Percentiles rank a stretch among this genome's conserved stretches.
Conservation (phyloP, 441 rosid species). For the Macaranga tanarius region DNA sequence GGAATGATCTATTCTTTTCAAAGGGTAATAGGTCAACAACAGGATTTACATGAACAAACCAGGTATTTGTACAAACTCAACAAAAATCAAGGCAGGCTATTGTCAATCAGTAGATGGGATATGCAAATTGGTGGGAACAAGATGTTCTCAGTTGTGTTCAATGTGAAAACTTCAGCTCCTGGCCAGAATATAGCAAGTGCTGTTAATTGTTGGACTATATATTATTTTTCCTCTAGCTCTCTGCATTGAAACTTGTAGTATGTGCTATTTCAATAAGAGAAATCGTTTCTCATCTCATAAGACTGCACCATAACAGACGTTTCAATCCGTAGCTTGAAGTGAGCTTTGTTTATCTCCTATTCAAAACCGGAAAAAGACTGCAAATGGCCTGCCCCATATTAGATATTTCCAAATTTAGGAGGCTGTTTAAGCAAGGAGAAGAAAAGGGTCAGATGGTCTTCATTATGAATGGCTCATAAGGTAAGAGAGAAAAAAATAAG, state of each 20-base stretch:
- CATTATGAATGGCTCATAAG: not conserved
- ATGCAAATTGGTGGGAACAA: slow-evolving; percentile 15
- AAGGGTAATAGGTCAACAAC: slow-evolving; percentile 7
- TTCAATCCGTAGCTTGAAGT: slow-evolving; percentile 12
- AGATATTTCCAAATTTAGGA: slow-evolving; percentile 50
- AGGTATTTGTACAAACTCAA: slow-evolving; percentile 24
- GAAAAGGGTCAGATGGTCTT: slow-evolving; percentile 19
- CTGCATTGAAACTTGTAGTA: slow-evolving; percentile 15
- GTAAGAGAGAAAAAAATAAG: not conserved
- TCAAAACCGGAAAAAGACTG: slow-evolving; percentile 12
- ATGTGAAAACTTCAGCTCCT: slow-evolving; percentile 20
- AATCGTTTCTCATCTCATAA: slow-evolving; percentile 10
- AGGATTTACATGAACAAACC: slow-evolving; percentile 16
- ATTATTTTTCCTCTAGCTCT: slow-evolving; percentile 6
- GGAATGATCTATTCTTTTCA: not conserved
- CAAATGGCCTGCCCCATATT: slow-evolving; percentile 20
- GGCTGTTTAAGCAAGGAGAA: slow-evolving; percentile 39
- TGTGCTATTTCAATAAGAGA: slow-evolving; percentile 9
- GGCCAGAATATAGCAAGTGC: slow-evolving; percentile 17
- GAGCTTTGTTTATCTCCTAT: slow-evolving; percentile 23
- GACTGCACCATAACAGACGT: not conserved
- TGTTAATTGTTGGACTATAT: slow-evolving; percentile 18
- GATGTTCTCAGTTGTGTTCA: slow-evolving; percentile 16
- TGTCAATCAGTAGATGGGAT: slow-evolving; percentile 1
- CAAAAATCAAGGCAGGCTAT: slow-evolving; percentile 20